phyloP scores from a whole-genome alignment of 768 basidiomycete species.

The Chalciporus chontae region DNA sequence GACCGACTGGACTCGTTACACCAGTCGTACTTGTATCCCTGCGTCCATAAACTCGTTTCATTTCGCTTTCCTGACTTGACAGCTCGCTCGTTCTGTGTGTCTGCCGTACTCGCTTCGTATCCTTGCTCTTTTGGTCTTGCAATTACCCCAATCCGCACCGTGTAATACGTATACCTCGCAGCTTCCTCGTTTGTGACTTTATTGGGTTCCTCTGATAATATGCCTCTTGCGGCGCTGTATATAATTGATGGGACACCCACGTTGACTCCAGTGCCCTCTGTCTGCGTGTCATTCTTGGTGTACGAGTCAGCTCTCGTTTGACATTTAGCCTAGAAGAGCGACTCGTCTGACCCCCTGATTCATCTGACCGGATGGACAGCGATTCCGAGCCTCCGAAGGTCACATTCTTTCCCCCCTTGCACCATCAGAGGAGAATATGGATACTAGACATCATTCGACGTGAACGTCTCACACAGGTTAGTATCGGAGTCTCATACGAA shows the following conservation, averaged over 20 bases:
- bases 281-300: not conserved
- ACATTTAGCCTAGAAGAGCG: too few species aligned
- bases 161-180: not conserved
- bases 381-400: conserved; percentile 38
- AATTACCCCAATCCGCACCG: not conserved
- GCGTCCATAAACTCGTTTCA: conserved; percentile 1
- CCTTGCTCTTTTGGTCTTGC: conserved; percentile 15
- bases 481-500: conserved; percentile 8
- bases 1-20: conserved; percentile 3
- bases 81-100: not conserved
- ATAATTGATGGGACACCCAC: conserved; percentile 1
- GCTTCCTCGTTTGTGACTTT: conserved; percentile 5
- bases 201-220: conserved; percentile 21
- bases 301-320: not conserved
- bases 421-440: conserved; percentile 70
- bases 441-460: conserved; percentile 58
- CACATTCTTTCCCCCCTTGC: conserved; percentile 64
- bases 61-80: conserved; percentile 1
- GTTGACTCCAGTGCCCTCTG: not conserved
- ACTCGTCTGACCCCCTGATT: not conserved
- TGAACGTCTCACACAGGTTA: conserved; percentile 52
- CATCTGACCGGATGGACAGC: conserved; percentile 12
- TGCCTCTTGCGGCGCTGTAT: conserved; percentile 8
- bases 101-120: conserved; percentile 4
- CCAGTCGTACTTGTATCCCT: not conserved